Conservation (phyloP, 495 filamentous ascomycete genomes). For the Lineolata rhizophorae region DNA sequence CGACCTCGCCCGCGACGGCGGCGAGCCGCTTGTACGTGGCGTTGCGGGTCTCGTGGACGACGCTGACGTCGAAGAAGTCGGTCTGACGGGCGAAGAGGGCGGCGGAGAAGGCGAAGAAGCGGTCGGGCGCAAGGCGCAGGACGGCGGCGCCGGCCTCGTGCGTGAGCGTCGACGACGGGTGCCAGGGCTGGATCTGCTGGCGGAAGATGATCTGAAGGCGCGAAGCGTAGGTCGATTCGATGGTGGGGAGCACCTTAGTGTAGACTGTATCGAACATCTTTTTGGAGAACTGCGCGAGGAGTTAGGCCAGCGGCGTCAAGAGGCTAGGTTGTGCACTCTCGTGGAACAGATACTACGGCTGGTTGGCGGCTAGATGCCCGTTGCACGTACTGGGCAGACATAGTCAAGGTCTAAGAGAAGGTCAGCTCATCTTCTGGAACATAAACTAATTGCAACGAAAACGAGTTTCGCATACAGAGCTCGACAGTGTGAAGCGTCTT, state of each 20-base stretch:
- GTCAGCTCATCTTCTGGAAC: no score
- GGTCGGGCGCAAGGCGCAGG: constrained; percentile 36
- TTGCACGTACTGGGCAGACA: constrained; percentile 72
- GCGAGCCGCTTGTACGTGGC: constrained; percentile 61
- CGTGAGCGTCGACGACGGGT: constrained; percentile 66
- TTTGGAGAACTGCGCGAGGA: no score
- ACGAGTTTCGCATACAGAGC: constrained; percentile 43
- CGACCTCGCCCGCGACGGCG: constrained; percentile 39
- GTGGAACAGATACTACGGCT: no score
- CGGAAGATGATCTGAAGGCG: constrained; percentile 57
- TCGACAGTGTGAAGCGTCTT: constrained; percentile 49
- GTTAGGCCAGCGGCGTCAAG: no score
- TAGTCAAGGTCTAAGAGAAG: constrained; percentile 72
- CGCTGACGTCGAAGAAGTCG: constrained; percentile 59
- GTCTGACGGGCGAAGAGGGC: constrained; percentile 48
- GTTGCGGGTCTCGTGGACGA: constrained; percentile 67
- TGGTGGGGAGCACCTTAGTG: constrained; percentile 31
- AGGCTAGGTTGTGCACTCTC: no score
- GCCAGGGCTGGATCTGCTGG: constrained; percentile 90
- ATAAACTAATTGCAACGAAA: no score
- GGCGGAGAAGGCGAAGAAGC: constrained; percentile 58
- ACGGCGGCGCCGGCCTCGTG: constrained; percentile 80
- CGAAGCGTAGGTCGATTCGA: constrained; percentile 31
- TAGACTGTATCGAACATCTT: constrained; percentile 57
- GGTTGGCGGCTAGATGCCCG: no score